Evolutionary conservation across 164 flowering plant genomes (phyloP).

Genomic region (Chimonanthus salicifolius): DNA sequence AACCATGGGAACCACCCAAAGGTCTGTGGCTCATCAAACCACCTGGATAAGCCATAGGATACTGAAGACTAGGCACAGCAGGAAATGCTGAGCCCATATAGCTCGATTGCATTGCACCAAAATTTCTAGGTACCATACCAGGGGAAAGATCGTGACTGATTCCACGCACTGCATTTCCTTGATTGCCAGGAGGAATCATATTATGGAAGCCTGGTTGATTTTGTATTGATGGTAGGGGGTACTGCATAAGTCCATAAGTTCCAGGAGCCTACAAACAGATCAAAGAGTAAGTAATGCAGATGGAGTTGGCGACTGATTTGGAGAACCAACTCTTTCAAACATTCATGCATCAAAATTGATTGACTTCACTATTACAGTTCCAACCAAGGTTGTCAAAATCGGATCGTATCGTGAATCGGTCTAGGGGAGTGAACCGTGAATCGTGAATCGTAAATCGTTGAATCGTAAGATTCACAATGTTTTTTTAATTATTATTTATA

Average conservation of each 20-base stretch:
- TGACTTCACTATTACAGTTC: not conserved
- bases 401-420: no score
- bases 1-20: conserved; percentile 51
- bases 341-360: not conserved
- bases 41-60: conserved; percentile 71
- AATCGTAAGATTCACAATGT: no score
- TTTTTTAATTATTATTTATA: no score
- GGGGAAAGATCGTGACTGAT: conserved; percentile 46
- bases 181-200: conserved; percentile 64
- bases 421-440: no score
- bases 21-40: conserved; percentile 68
- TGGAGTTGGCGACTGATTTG: not conserved
- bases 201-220: conserved; percentile 70
- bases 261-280: conserved; percentile 67
- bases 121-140: conserved; percentile 62
- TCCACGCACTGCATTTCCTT: conserved; percentile 66
- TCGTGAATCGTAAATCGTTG: no score
- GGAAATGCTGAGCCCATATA: conserved; percentile 71
- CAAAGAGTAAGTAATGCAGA: not conserved
- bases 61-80: conserved; percentile 63
- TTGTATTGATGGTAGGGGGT: conserved; percentile 73
- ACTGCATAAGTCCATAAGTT: conserved; percentile 82
- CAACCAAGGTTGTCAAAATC: no score
- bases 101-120: conserved; percentile 49
- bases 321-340: not conserved